Percentiles rank a stretch among this genome's conserved stretches.
Conservation (phyloP, 106 monocot genomes). For the Dendrobium nobile region DNA sequence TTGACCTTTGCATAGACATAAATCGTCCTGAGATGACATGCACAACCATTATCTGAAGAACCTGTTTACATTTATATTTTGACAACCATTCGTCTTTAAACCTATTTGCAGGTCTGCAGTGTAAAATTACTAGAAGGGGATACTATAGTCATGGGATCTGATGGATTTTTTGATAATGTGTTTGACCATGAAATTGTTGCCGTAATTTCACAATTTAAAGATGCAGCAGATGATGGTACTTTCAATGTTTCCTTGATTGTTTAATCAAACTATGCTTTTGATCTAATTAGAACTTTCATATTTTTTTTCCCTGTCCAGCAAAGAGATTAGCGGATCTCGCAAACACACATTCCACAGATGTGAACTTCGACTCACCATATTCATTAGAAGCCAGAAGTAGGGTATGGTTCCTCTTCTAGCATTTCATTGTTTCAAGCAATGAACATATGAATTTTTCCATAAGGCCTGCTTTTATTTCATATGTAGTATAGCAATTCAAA, state of each 20-base stretch:
- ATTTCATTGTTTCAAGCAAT: neutral
- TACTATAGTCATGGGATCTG: constrained; percentile 74
- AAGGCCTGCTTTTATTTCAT: neutral
- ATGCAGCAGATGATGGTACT: constrained; percentile 48
- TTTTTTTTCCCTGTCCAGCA: constrained; percentile 37
- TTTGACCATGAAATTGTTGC: constrained; percentile 77
- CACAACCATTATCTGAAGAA: too few relatives aligned
- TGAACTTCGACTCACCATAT: constrained; percentile 78
- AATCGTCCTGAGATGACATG: too few relatives aligned
- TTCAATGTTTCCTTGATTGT: neutral
- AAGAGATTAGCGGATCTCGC: constrained; percentile 74
- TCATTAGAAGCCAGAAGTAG: constrained; percentile 61
- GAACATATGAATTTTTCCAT: neutral
- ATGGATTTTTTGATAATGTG: constrained; percentile 92
- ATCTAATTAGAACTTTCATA: neutral
- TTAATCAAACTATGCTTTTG: neutral
- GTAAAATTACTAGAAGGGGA: constrained; percentile 64
- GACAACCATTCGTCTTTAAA: neutral
- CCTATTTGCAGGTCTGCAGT: constrained; percentile 47
- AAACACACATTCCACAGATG: constrained; percentile 62
- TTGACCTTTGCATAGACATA: too few relatives aligned
- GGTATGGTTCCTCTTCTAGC: constrained; percentile 25
- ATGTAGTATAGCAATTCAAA: too few relatives aligned
- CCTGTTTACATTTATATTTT: neutral
- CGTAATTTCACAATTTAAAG: constrained; percentile 33